A percentile compares a stretch with the other conserved stretches of the same genome.
Evolutionary conservation across 805 yeast species (phyloP).

Genomic region (Myxozyma sirexii): DNA sequence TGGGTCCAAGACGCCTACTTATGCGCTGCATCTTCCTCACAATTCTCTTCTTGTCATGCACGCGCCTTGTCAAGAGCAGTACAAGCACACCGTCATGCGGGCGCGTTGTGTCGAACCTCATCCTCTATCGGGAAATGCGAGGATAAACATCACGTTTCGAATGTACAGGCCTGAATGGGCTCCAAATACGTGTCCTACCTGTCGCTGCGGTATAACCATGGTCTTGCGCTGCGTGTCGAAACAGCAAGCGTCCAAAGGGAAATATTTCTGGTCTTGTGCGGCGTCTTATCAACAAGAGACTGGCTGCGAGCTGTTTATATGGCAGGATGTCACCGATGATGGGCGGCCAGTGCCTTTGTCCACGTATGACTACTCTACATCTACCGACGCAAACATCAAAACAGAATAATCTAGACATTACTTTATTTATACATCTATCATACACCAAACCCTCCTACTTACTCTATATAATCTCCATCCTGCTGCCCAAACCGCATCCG

Average conservation of each 20-base stretch:
- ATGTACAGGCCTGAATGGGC: slow-evolving; percentile 50
- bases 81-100: slow-evolving; percentile 64
- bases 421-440: no score
- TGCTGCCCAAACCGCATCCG: slow-evolving; percentile 78
- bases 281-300: slow-evolving; percentile 30
- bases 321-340: slow-evolving; percentile 26
- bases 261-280: slow-evolving; percentile 36
- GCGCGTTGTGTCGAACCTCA: slow-evolving; percentile 49
- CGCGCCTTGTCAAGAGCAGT: slow-evolving; percentile 78
- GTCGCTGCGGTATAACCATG: slow-evolving; percentile 46
- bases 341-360: slow-evolving; percentile 18
- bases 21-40: slow-evolving; percentile 66
- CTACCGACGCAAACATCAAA: neutral
- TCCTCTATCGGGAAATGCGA: slow-evolving; percentile 51
- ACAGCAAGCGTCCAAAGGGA: slow-evolving; percentile 17
- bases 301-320: slow-evolving; percentile 26
- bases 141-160: slow-evolving; percentile 71
- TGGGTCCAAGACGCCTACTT: slow-evolving; percentile 38
- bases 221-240: slow-evolving; percentile 30
- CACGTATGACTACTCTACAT: neutral
- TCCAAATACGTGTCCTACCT: slow-evolving; percentile 46
- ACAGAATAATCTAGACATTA: no score
- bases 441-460: neutral
- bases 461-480: slow-evolving; percentile 61
- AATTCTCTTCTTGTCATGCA: slow-evolving; percentile 73